Evolutionary conservation across 306 rosid species (phyloP).

Genomic region (Albizia julibrissin): DNA sequence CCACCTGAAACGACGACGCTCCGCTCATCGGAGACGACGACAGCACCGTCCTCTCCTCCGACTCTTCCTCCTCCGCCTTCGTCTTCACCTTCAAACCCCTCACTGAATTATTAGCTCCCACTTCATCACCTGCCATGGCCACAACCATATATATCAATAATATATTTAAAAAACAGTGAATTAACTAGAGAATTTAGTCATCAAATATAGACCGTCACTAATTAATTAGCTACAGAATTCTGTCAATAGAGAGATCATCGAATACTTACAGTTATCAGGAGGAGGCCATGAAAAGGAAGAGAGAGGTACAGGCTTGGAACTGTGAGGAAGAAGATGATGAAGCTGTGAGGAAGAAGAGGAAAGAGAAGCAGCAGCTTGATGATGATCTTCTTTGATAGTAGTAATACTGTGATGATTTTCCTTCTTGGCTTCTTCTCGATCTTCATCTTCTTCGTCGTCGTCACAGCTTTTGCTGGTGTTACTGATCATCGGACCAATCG

Average conservation of each 20-base stretch:
- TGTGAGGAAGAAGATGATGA: constrained; percentile 65
- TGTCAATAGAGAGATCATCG: not conserved
- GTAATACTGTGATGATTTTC: not conserved
- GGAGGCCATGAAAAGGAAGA: constrained; percentile 73
- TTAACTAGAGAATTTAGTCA: too few species aligned
- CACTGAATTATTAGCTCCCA: constrained; percentile 35
- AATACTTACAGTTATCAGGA: constrained; percentile 42
- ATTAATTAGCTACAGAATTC: too few species aligned
- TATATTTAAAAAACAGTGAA: not conserved
- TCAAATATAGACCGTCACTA: too few species aligned
- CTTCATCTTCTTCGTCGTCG: not conserved
- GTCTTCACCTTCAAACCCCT: constrained; percentile 61
- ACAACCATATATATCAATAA: not conserved
- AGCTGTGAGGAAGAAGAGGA: constrained; percentile 52
- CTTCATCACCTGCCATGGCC: constrained; percentile 29
- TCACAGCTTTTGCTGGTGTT: not conserved
- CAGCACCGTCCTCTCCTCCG: constrained; percentile 43
- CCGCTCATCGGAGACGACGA: constrained; percentile 74
- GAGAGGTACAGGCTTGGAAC: constrained; percentile 19
- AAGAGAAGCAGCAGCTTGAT: not conserved
- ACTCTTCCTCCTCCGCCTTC: constrained; percentile 55
- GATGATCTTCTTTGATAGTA: not conserved
- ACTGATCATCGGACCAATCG: constrained; percentile 42
- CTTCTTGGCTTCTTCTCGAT: constrained; percentile 24
- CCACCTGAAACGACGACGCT: constrained; percentile 80